A percentile compares a stretch with the other conserved stretches of the same genome.
phyloP scores from a whole-genome alignment of 441 rosid species.

The Syzygium malaccense region DNA sequence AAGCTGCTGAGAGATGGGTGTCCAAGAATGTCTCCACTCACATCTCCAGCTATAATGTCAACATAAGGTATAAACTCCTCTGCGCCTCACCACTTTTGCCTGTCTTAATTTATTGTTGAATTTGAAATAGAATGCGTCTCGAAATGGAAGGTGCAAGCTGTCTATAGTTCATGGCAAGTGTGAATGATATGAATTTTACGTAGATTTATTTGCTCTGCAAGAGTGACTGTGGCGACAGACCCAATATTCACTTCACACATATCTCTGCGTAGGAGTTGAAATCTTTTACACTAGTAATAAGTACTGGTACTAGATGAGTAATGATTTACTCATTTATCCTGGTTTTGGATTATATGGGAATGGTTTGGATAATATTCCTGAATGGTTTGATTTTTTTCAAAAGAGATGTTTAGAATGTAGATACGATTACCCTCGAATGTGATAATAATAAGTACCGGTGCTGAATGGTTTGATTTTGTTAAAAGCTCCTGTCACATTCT shows the following conservation, averaged over 20 bases:
- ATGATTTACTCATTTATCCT: neutral
- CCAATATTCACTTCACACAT: neutral
- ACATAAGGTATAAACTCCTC: slow-evolving; percentile 55
- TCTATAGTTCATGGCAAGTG: neutral
- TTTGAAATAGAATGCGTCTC: neutral
- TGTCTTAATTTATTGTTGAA: neutral
- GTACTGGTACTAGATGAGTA: neutral
- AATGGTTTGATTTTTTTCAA: neutral
- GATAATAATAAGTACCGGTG: neutral
- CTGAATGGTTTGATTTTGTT: too few species aligned
- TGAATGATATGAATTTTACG: neutral
- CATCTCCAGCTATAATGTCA: slow-evolving; percentile 43
- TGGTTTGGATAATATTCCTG: neutral
- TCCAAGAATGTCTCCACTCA: slow-evolving; percentile 67
- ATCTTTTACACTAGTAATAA: neutral
- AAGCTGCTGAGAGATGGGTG: slow-evolving; percentile 94
- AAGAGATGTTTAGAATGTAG: neutral
- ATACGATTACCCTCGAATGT: neutral
- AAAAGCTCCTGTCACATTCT: neutral
- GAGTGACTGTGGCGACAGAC: neutral
- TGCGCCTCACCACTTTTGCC: neutral
- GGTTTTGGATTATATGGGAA: neutral
- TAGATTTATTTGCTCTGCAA: neutral
- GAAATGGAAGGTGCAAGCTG: neutral
- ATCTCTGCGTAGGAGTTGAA: neutral